A percentile compares a stretch with the other conserved stretches of the same genome.
phyloP scores from a whole-genome alignment of 768 basidiomycete species.

The Suillus sp. region DNA sequence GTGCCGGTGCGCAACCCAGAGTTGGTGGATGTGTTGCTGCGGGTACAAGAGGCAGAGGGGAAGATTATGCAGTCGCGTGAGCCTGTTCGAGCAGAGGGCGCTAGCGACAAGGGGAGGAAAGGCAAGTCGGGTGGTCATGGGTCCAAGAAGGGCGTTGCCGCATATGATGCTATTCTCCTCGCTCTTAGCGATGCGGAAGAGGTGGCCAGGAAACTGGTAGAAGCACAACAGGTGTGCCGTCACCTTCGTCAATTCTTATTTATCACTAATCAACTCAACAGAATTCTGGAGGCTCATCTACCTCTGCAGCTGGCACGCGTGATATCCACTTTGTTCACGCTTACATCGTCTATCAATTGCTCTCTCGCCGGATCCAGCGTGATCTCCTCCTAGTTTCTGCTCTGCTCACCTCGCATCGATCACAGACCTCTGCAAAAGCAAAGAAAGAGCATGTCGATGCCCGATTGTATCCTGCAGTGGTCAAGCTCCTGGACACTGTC shows the following conservation, averaged over 20 bases:
- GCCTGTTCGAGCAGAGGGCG: slow-evolving; percentile 28
- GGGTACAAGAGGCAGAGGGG: slow-evolving; percentile 76
- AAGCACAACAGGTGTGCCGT: slow-evolving; percentile 74
- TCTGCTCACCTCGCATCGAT: slow-evolving; percentile 49
- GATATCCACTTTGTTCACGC: slow-evolving; percentile 86
- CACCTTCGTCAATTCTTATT: slow-evolving; percentile 7
- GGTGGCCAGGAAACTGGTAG: slow-evolving; percentile 75
- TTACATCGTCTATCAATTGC: slow-evolving; percentile 85
- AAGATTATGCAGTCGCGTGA: slow-evolving; percentile 48
- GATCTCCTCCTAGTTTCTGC: slow-evolving; percentile 81
- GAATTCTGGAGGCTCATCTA: slow-evolving; percentile 43
- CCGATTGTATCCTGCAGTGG: slow-evolving; percentile 80
- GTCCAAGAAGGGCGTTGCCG: slow-evolving; percentile 78
- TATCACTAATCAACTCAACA: slow-evolving; percentile 26
- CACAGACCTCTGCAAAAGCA: slow-evolving; percentile 32
- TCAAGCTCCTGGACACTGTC: slow-evolving; percentile 86
- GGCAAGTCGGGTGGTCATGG: slow-evolving; percentile 38
- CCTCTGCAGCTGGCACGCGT: slow-evolving; percentile 49
- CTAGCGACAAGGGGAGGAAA: slow-evolving; percentile 33
- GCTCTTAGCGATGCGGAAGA: slow-evolving; percentile 90
- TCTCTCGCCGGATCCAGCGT: slow-evolving; percentile 85
- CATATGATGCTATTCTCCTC: slow-evolving; percentile 83
- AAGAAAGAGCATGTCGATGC: slow-evolving; percentile 59
- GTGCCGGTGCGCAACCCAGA: slow-evolving; percentile 91
- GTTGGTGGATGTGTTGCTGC: slow-evolving; percentile 82